phyloP scores from a whole-genome alignment of 495 filamentous ascomycete species.

The Gamarada debralockiae region DNA sequence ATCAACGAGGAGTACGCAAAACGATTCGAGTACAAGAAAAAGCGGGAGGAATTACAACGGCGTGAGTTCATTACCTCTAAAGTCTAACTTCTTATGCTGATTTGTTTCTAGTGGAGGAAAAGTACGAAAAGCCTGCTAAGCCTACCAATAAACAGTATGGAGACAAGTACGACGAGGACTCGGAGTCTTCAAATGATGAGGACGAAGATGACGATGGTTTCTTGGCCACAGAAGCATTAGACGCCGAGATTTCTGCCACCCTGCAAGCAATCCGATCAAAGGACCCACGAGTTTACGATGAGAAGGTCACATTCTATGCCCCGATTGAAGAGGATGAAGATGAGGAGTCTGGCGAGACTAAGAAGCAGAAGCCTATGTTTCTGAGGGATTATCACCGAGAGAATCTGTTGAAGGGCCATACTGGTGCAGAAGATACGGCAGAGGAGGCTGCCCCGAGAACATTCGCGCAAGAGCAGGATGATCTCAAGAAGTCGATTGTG shows the following conservation, averaged over 20 bases:
- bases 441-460: conserved; percentile 51
- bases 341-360: conserved; percentile 26
- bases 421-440: conserved; percentile 50
- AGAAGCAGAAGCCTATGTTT: conserved; percentile 79
- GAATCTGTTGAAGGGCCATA: conserved; percentile 66
- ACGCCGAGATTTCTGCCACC: conserved; percentile 81
- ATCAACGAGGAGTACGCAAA: conserved; percentile 89
- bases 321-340: conserved; percentile 50
- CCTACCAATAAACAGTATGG: conserved; percentile 32
- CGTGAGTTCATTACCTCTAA: conserved; percentile 45
- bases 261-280: conserved; percentile 82
- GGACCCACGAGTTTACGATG: conserved; percentile 87
- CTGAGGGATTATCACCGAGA: conserved; percentile 87
- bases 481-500: conserved; percentile 70
- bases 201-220: conserved; percentile 88
- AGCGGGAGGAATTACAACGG: conserved; percentile 81
- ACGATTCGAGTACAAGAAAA: conserved; percentile 94
- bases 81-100: conserved; percentile 6
- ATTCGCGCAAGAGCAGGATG: conserved; percentile 82
- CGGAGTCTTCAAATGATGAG: conserved; percentile 61
- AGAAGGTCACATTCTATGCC: conserved; percentile 69
- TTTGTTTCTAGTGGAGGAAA: conserved; percentile 67
- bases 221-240: conserved; percentile 74
- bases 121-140: conserved; percentile 49
- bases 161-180: conserved; percentile 43